Conservation (phyloP, 257 asterid species). For the Nicotiana tabacum region DNA sequence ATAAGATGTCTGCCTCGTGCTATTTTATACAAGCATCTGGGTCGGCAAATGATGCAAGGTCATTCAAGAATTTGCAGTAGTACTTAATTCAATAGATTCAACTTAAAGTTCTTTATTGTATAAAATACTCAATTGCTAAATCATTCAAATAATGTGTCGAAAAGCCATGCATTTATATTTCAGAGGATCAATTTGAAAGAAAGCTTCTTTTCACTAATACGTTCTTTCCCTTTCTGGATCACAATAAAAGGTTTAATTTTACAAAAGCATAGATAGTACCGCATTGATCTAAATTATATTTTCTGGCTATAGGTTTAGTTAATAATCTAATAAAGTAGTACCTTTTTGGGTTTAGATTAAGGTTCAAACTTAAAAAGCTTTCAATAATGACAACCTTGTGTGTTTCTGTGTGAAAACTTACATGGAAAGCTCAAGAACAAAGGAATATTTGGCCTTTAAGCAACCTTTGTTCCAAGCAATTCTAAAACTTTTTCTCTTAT, state of each 20-base stretch:
- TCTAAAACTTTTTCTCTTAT: constrained; percentile 30
- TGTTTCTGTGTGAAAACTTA: constrained; percentile 22
- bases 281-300: background rate
- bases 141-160: background rate
- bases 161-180: background rate
- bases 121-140: background rate
- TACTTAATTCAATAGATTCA: background rate
- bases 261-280: no score
- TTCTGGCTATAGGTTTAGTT: background rate
- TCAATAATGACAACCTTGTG: background rate
- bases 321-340: background rate
- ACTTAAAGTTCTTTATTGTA: background rate
- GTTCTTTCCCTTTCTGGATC: background rate
- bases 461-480: constrained; percentile 94
- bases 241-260: background rate
- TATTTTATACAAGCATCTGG: background rate
- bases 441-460: constrained; percentile 83
- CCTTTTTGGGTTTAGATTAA: constrained; percentile 12
- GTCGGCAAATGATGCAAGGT: background rate
- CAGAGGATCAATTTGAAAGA: background rate
- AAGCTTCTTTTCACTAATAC: background rate
- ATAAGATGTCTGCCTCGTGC: background rate
- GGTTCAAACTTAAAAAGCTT: background rate
- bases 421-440: constrained; percentile 20
- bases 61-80: background rate